A percentile compares a stretch with the other conserved stretches of the same genome.
These are phyloP conservation scores for Salvia hispanica DNA, from an alignment of 257 asterid genomes.

Conservation along the genomic window DNA sequence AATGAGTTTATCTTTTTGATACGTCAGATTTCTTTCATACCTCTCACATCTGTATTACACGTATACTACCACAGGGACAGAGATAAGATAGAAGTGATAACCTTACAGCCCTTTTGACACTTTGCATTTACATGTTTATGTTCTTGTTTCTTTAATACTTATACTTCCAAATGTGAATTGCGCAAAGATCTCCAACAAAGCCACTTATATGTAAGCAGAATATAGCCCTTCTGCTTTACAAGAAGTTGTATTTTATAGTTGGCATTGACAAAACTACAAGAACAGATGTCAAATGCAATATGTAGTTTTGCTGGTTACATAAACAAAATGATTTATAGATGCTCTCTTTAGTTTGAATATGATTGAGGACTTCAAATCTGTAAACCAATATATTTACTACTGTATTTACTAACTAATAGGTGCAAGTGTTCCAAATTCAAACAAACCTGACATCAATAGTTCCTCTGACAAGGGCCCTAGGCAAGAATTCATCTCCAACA, in stretches of 20 bases:
- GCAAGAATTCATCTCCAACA: constrained; percentile 69
- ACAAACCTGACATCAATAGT: constrained; percentile 63
- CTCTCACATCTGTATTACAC: too few species aligned
- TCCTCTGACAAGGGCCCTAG: constrained; percentile 67
- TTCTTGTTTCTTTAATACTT: not conserved
- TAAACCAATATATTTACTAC: constrained; percentile 1
- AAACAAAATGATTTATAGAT: constrained; percentile 4
- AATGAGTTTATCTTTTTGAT: too few species aligned
- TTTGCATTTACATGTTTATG: not conserved
- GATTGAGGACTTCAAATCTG: constrained; percentile 15
- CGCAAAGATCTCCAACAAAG: constrained; percentile 1
- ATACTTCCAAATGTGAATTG: not conserved
- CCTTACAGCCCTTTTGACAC: too few species aligned
- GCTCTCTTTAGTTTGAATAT: not conserved
- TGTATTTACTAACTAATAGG: not conserved
- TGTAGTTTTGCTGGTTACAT: not conserved
- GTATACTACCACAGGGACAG: too few species aligned
- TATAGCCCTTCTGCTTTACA: not conserved
- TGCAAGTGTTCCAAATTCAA: constrained; percentile 26
- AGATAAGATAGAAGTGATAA: too few species aligned
- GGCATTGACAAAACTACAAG: constrained; percentile 8
- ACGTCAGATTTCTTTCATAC: too few species aligned
- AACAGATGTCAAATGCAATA: not conserved
- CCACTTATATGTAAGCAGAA: constrained; percentile 12
- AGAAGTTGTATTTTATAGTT: not conserved